Conservation (phyloP, 306 rosid genomes). For the Quercus aquifolioides region DNA sequence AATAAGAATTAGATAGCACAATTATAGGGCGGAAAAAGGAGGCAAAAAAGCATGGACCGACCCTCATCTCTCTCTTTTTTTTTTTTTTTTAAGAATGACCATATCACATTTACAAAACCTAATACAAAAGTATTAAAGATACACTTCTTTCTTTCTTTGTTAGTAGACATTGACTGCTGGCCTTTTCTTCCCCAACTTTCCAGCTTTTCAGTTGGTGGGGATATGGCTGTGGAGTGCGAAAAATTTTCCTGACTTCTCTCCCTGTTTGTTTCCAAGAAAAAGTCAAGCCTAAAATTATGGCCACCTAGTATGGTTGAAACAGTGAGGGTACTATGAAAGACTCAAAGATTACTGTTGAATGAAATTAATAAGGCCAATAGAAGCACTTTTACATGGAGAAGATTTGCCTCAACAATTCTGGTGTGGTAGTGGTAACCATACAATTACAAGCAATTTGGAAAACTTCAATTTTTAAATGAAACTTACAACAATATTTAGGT, state of each 20-base stretch:
- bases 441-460: no score
- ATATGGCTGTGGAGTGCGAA: constrained; percentile 1
- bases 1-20: not conserved
- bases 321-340: not conserved
- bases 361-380: no score
- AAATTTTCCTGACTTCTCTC: constrained; percentile 25
- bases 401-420: no score
- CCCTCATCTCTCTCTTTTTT: not conserved
- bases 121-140: not conserved
- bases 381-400: no score
- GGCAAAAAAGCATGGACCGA: constrained; percentile 7
- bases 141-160: not conserved
- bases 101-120: not conserved
- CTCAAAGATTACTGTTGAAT: not conserved
- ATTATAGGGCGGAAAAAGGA: constrained; percentile 22
- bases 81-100: not conserved
- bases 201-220: constrained; percentile 22
- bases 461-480: no score
- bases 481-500: no score
- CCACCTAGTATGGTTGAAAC: constrained; percentile 6
- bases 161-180: constrained; percentile 9
- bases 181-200: constrained; percentile 14
- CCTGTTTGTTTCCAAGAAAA: constrained; percentile 7
- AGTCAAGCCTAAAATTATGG: constrained; percentile 33
- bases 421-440: no score